Conservation (phyloP, 768 basidiomycete genomes). For the Pleurotus giganteus region DNA sequence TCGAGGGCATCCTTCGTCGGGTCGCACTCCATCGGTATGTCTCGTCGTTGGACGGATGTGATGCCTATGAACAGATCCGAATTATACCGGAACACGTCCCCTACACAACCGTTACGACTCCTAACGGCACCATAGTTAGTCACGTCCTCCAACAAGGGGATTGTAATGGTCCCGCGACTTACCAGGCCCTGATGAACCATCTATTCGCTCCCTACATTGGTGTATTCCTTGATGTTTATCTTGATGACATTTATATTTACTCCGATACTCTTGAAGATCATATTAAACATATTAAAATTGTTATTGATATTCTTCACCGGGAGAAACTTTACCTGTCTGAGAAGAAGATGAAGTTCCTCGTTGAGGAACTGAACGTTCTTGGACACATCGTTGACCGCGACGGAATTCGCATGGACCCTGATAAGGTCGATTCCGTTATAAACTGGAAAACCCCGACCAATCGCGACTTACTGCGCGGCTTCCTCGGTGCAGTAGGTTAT, state of each 20-base stretch:
- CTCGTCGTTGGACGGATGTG: slow-evolving; percentile 33
- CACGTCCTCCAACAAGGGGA: slow-evolving; percentile 26
- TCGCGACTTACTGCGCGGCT: slow-evolving; percentile 23
- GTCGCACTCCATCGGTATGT: slow-evolving; percentile 25
- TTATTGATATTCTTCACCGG: slow-evolving; percentile 24
- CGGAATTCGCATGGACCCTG: no score
- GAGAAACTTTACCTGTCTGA: slow-evolving; percentile 25
- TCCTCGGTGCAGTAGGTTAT: slow-evolving; percentile 31
- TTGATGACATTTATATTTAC: slow-evolving; percentile 36
- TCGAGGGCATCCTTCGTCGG: slow-evolving; percentile 32
- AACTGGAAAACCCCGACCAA: slow-evolving; percentile 23
- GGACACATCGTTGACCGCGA: slow-evolving; percentile 20
- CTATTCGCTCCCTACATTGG: slow-evolving; percentile 29
- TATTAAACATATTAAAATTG: no score
- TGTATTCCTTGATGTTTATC: slow-evolving; percentile 24
- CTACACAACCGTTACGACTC: slow-evolving; percentile 21
- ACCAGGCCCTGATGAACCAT: slow-evolving; percentile 30
- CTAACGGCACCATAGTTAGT: slow-evolving; percentile 28
- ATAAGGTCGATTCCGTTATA: slow-evolving; percentile 29
- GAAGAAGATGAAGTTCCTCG: slow-evolving; percentile 21
- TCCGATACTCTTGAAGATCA: no score
- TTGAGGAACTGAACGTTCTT: slow-evolving; percentile 14
- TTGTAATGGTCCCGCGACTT: no score
- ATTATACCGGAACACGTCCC: slow-evolving; percentile 23
- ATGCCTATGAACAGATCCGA: slow-evolving; percentile 38